Conservation (phyloP, 495 filamentous ascomycete genomes). For the Hyaloscypha finlandica region DNA sequence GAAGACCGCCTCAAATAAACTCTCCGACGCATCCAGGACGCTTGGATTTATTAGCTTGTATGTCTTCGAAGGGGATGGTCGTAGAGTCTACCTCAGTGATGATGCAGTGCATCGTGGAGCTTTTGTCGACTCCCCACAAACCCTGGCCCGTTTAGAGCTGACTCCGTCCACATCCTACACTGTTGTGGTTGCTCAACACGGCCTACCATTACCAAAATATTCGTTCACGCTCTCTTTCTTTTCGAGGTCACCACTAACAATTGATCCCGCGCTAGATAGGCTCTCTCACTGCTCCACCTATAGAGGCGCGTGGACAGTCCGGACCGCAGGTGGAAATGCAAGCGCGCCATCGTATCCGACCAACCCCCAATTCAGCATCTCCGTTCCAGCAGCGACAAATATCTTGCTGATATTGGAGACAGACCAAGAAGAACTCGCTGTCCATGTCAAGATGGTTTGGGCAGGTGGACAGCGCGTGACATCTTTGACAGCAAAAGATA, state of each 20-base stretch:
- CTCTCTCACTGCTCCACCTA: constrained; percentile 57
- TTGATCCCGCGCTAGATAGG: constrained; percentile 60
- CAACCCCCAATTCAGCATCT: constrained; percentile 84
- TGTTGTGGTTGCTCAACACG: constrained; percentile 75
- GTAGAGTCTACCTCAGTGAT: constrained; percentile 71
- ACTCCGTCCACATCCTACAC: constrained; percentile 65
- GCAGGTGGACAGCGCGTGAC: constrained; percentile 69
- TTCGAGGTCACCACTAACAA: constrained; percentile 57
- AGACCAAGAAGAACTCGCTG: constrained; percentile 55
- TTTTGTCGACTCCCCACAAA: constrained; percentile 95
- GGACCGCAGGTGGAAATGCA: constrained; percentile 83
- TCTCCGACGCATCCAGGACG: constrained; percentile 44
- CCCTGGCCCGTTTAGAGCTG: constrained; percentile 74
- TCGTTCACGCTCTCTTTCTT: constrained; percentile 85
- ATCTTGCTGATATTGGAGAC: constrained; percentile 74
- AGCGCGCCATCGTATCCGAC: constrained; percentile 69
- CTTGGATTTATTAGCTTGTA: constrained; percentile 85
- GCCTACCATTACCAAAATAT: constrained; percentile 66
- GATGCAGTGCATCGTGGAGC: constrained; percentile 66
- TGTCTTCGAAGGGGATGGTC: constrained; percentile 72
- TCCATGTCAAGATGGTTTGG: constrained; percentile 85
- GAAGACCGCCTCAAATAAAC: constrained; percentile 35
- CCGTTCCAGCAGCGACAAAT: constrained; percentile 54
- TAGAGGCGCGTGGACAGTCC: constrained; percentile 68
- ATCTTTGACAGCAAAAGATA: constrained; percentile 69